Base-by-base conservation (phyloP, 495 filamentous ascomycete genomes). In the Penicillium steckii region DNA sequence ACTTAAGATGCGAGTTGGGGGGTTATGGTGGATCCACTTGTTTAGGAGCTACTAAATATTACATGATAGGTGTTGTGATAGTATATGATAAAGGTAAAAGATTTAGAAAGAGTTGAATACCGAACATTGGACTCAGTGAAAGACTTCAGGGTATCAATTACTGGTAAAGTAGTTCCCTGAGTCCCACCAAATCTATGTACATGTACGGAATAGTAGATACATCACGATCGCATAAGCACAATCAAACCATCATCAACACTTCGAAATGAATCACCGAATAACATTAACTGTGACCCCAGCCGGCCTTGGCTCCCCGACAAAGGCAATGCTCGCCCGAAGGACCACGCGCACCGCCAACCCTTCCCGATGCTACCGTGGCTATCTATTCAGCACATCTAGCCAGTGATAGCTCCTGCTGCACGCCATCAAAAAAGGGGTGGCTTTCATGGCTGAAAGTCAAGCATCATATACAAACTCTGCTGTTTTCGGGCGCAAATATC, bases 301-400 rank as follows among this genome's bases (percentile, higher is more conserved):
- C 18, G 41, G 49, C 22, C 30, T 35, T 45, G 49, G 26, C 23
- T 32, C 42, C 21, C 26, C 44, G 29, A 48, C 45, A 38, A 37
- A 48, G 46, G 32, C 46, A 48, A 26, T 38, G 21, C 32, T n/a
- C 46, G 32, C 46, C 32, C 32, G 44, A n/a, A 44, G 42, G 40
- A 41, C 5, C 38, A 41, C 38, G 38, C 38, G 21, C 38, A 22
- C 8, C 8, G 19, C 61, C 50, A 59, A 32, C 48, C 15, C 30
- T 19, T 17, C 55, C 44, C 52, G 53, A 66, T 66, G 61, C 25
- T 55, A 66, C 63, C 47, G 50, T 66, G 63, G 55, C 57, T 57
- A 40, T 50, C 52, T 13, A 35, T 15, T 37, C n/a, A 22, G 24
- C 9, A 29, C 23, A 17, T 17, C n/a, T 46, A 58, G 57, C 63